Percentiles rank a stretch among this genome's conserved stretches.
These are phyloP conservation scores for Priceomyces fermenticarens DNA, from an alignment of 805 yeast genomes.

Conservation along the genomic window DNA sequence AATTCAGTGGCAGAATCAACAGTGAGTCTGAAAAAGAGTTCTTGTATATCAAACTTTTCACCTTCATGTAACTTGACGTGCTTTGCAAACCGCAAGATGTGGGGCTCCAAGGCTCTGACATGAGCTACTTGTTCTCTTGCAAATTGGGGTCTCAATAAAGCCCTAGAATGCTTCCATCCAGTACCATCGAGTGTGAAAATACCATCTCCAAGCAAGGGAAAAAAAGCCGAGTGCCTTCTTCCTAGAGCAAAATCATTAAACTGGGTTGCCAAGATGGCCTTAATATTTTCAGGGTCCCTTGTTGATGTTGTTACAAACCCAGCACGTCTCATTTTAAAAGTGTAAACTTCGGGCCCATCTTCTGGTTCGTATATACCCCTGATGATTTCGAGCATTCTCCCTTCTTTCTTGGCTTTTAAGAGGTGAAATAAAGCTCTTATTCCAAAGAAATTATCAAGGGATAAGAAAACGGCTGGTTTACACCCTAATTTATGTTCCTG, in stretches of 20 bases:
- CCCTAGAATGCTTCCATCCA: slow-evolving; percentile 38
- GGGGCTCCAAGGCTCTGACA: slow-evolving; percentile 31
- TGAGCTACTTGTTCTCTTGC: slow-evolving; percentile 36
- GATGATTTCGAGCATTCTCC: slow-evolving; percentile 12
- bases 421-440: slow-evolving; percentile 8
- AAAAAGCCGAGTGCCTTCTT: slow-evolving; percentile 28
- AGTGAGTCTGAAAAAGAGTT: slow-evolving; percentile 31
- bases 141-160: slow-evolving; percentile 37
- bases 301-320: slow-evolving; percentile 15
- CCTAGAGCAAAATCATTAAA: slow-evolving; percentile 35
- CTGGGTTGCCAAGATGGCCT: slow-evolving; percentile 36
- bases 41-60: slow-evolving; percentile 27
- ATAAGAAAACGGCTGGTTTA: background rate
- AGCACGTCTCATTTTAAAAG: slow-evolving; percentile 5
- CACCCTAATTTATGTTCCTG: background rate
- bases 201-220: slow-evolving; percentile 35
- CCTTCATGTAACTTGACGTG: slow-evolving; percentile 21
- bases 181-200: slow-evolving; percentile 35
- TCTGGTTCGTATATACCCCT: slow-evolving; percentile 7
- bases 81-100: slow-evolving; percentile 22
- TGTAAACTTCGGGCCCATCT: slow-evolving; percentile 5
- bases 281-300: slow-evolving; percentile 35
- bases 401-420: slow-evolving; percentile 9
- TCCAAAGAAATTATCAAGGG: slow-evolving; percentile 9
- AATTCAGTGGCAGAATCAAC: slow-evolving; percentile 41